Base-by-base conservation (phyloP, 2,329 filamentous ascomycete species). In the Calcarisporium arbuscula region DNA sequence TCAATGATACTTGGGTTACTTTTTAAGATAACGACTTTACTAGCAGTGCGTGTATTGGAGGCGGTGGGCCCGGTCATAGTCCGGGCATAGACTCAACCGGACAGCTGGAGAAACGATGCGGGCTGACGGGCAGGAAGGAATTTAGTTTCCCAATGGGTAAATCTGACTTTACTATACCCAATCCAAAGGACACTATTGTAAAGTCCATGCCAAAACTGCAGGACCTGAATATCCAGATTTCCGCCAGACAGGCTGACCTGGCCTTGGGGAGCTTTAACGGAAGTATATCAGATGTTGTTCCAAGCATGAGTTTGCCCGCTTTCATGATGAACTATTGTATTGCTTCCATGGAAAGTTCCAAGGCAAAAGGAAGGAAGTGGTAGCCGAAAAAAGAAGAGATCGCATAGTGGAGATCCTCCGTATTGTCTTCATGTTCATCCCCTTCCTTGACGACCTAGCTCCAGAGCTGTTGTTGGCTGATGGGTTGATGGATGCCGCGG, bases 131-230 rank as follows among this genome's bases (percentile, higher is more conserved):
- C 18, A 14, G 14, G 23, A 10, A 17, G 17, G 19, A 19, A 10
- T 28, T 21, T 30, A 17, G 17, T 12, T 28, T 33, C 26, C 35
- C 35, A 5, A 32, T 22, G 28, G 35, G 18, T 8, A 32, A 33
- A 16, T 12, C 15, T 18, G 16, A 32, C 17, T 34, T 32, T 19
- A 10, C 28, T 17, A 33, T 40, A 17, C 25, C 32, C 12, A 40
- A 36, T 27, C 32, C 37, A 23, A 40, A 40, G 33, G 29, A 31
- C 12, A n/a, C 20, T 9, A 36, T 40, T 17, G 17, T 26, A 16
- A 36, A 40, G 11, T 16, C 29, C 12, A 34, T 19, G 31, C 33
- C 37, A 23, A 32, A 40, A 29, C 28, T 40, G 18, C 15, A 17
- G 6, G 20, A 33, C 25, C n/a, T n/a, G n/a, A n/a, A 34, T 8